Percentiles rank a stretch among this genome's conserved stretches.
phyloP scores from a whole-genome alignment of 495 filamentous ascomycete genomes.

The Opeltia flavorubescens region DNA sequence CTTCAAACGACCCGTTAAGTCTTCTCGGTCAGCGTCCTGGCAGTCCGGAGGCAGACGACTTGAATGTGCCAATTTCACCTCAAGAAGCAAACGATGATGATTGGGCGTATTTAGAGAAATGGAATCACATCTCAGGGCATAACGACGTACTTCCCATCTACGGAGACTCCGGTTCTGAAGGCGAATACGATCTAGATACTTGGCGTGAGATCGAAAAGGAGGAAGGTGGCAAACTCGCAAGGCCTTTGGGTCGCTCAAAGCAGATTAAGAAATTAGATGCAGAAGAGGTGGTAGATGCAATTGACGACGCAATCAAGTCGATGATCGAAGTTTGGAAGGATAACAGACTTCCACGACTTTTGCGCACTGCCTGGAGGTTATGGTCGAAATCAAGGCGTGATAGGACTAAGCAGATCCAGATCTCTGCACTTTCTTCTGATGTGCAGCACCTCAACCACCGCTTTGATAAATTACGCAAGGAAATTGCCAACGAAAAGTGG shows the following conservation, averaged over 20 bases:
- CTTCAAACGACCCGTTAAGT: background rate
- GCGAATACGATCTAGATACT: constrained; percentile 38
- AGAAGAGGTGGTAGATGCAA: constrained; percentile 33
- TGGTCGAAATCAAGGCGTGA: constrained; percentile 42
- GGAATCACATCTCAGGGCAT: constrained; percentile 23
- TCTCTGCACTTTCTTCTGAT: constrained; percentile 12
- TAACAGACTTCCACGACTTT: constrained; percentile 36
- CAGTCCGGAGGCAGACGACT: background rate
- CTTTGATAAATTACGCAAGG: constrained; percentile 31
- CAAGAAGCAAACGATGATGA: constrained; percentile 19
- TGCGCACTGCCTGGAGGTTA: constrained; percentile 38
- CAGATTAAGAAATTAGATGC: constrained; percentile 20
- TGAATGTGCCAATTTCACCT: constrained; percentile 8
- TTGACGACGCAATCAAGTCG: constrained; percentile 38
- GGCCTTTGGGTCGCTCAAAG: constrained; percentile 11
- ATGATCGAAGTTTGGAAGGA: constrained; percentile 43
- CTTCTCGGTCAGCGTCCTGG: background rate
- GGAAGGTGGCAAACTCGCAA: constrained; percentile 11
- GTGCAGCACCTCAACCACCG: constrained; percentile 29
- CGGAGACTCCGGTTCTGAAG: constrained; percentile 50
- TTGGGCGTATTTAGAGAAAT: constrained; percentile 32
- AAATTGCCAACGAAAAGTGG: constrained; percentile 40
- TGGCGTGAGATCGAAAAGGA: constrained; percentile 53
- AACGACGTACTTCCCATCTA: constrained; percentile 45
- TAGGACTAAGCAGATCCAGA: constrained; percentile 18